Percentiles rank a stretch among this genome's conserved stretches.
These are phyloP conservation scores for Xylariales sp. DNA, from an alignment of 2,329 filamentous ascomycete genomes.

Conservation along the genomic window DNA sequence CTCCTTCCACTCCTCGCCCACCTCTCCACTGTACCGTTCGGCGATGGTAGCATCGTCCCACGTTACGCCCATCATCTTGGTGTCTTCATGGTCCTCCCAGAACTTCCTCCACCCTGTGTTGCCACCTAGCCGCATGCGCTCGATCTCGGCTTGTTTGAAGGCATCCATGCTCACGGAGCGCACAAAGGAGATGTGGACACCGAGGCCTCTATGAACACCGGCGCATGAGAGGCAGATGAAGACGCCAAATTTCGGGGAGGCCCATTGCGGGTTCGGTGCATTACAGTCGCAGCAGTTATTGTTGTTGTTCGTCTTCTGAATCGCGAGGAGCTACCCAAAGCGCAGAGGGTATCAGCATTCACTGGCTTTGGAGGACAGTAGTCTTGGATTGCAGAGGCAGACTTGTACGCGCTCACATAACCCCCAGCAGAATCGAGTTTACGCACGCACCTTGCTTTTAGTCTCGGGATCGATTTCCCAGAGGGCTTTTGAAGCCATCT, in stretches of 20 bases:
- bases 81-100: slow-evolving; percentile 70
- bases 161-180: slow-evolving; percentile 98
- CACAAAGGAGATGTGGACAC: slow-evolving; percentile 98
- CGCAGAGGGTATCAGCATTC: too few species aligned
- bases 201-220: slow-evolving; percentile 87
- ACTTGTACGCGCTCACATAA: not conserved
- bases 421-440: too few species aligned
- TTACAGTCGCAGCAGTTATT: slow-evolving; percentile 91
- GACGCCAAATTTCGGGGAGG: slow-evolving; percentile 92
- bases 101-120: slow-evolving; percentile 85
- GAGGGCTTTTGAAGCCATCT: slow-evolving; percentile 71
- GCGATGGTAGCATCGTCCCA: slow-evolving; percentile 89
- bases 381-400: not conserved
- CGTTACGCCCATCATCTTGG: slow-evolving; percentile 59
- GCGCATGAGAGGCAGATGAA: slow-evolving; percentile 98
- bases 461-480: slow-evolving; percentile 99
- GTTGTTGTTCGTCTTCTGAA: slow-evolving; percentile 88
- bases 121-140: slow-evolving; percentile 87
- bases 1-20: slow-evolving; percentile 94
- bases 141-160: slow-evolving; percentile 89
- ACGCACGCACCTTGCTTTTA: slow-evolving; percentile 70
- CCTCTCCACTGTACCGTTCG: slow-evolving; percentile 83
- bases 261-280: slow-evolving; percentile 97
- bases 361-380: too few species aligned
- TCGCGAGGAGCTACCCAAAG: slow-evolving; percentile 68